Evolutionary conservation across 1,139 yeast species (phyloP), one percentile per base, ranked within the genome.

Genomic region (Suhomyces coccinellae): DNA sequence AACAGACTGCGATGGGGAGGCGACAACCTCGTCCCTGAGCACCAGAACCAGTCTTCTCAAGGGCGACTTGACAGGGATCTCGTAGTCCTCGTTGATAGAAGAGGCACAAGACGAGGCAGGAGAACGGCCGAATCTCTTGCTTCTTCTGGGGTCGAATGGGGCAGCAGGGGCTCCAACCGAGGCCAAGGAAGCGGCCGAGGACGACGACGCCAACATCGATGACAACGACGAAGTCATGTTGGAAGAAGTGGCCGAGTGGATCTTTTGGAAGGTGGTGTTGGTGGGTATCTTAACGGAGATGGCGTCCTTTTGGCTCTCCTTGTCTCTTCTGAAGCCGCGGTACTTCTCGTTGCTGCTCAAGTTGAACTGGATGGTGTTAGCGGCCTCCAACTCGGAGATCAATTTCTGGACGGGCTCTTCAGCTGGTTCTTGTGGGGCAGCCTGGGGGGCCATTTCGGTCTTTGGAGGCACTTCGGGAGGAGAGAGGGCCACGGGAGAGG

Each of bases 261-360:
- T 28, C 45, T 46, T 50, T 37, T 49, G 50, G 45, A 54, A 54
- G 31, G 48, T 53, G 31, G 51, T 49, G n/a, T 52, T 34, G 32
- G 49, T 43, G 10, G 71, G 71, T 38, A 66, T 56, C 34, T 55
- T 53, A 33, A 67, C 61, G 15, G 62, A 55, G 33, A 67, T 60
- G 33, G 69, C 69, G 33, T 59, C 61, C n/a, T 56, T 52, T 38
- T 61, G 63, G 29, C 57, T 52, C 32, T 61, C 59, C 6, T 61
- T 61, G 43, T 67, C 65, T 61, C 79, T 68, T 65, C 79, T 71
- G 58, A 74, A 74, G 1, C 79, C 79, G 49, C 59, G 66, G 55
- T 74, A 74, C 51, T 71, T 74, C 30, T 66, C 71, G 51, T 70
- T 70, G 16, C 61, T 56, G 34, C 45, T 61, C 58, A 54, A 65